A percentile compares a stretch with the other conserved stretches of the same genome.
These are phyloP conservation scores for Trichosanthes truncata DNA, from an alignment of 306 rosid genomes.

Conservation along the genomic window DNA sequence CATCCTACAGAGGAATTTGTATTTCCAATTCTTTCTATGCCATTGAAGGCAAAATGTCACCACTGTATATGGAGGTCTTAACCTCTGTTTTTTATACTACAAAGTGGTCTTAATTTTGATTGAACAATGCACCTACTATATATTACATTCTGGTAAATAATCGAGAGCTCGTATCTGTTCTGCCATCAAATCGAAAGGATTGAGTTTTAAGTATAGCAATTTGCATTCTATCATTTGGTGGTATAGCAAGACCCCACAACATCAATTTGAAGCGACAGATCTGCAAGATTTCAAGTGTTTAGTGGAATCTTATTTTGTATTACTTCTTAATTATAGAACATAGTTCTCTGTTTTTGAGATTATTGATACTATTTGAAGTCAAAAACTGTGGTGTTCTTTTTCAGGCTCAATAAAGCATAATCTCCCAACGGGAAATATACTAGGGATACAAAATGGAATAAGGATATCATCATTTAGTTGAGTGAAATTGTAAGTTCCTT, in stretches of 20 bases:
- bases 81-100: neutral
- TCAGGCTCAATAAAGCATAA: neutral
- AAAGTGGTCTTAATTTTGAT: neutral
- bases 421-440: neutral
- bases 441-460: neutral
- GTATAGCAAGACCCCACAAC: neutral
- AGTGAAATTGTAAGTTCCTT: neutral
- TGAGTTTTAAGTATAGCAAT: neutral
- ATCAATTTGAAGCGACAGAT: neutral
- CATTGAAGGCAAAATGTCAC: neutral
- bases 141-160: neutral
- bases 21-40: neutral
- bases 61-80: neutral
- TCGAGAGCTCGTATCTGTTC: neutral
- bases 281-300: neutral
- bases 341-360: neutral
- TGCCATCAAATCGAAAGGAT: neutral
- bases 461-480: neutral
- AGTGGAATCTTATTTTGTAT: neutral
- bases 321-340: neutral
- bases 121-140: neutral
- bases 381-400: neutral
- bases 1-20: neutral
- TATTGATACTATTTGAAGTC: neutral
- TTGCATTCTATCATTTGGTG: neutral